A percentile compares a stretch with the other conserved stretches of the same genome.
These are phyloP conservation scores for Globisporangium alternatum DNA, from an alignment of 352 stramenopile species.

Conservation along the genomic window DNA sequence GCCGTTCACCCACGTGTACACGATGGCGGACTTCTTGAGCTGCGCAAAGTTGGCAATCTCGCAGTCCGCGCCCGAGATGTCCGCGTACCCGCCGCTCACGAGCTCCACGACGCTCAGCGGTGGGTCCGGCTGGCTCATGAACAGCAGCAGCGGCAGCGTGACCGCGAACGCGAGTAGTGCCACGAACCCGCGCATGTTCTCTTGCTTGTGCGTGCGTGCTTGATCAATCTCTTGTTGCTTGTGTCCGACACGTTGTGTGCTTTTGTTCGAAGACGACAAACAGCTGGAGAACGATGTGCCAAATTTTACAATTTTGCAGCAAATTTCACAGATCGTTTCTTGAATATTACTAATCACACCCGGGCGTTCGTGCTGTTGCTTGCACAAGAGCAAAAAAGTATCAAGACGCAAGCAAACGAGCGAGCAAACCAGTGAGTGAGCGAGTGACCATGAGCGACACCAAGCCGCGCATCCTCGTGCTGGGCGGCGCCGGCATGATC, in stretches of 20 bases:
- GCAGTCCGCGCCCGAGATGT: conserved; percentile 37
- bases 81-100: conserved; percentile 35
- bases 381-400: conserved; percentile 6
- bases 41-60: conserved; percentile 68
- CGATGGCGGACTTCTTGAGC: conserved; percentile 62
- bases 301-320: not conserved
- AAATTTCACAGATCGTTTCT: not conserved
- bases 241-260: too few relatives aligned
- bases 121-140: conserved; percentile 44
- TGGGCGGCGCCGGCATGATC: conserved; percentile 84
- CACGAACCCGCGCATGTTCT: conserved; percentile 41
- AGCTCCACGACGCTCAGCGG: conserved; percentile 49
- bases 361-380: too few relatives aligned
- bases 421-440: not conserved
- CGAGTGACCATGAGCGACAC: conserved; percentile 13
- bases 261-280: not conserved
- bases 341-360: not conserved
- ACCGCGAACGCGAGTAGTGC: conserved; percentile 47
- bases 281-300: not conserved
- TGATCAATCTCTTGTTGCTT: too few relatives aligned
- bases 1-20: conserved; percentile 88
- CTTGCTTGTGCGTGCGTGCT: too few relatives aligned
- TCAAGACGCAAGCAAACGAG: not conserved
- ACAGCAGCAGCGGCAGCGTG: conserved; percentile 45
- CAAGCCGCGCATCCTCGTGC: conserved; percentile 79